These are phyloP conservation scores for Puccinia horiana DNA, from an alignment of 1,284 basidiomycete genomes.

Conservation along the genomic window DNA sequence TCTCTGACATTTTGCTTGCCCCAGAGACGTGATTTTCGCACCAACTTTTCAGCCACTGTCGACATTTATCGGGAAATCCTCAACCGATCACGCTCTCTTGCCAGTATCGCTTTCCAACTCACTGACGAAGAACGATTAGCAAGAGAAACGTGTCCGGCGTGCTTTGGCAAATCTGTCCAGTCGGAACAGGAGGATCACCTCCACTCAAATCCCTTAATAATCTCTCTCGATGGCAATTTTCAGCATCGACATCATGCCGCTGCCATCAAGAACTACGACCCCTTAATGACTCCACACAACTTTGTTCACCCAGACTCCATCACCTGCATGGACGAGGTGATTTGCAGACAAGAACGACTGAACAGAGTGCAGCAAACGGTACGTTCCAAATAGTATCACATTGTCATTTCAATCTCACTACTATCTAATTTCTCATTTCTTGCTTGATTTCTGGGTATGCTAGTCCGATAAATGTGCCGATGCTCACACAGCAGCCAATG, in stretches of 20 bases:
- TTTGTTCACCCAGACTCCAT: background rate
- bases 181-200: no score
- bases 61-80: background rate
- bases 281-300: background rate
- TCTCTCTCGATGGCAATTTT: no score
- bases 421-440: background rate
- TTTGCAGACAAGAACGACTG: no score
- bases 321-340: background rate
- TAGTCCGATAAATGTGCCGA: background rate
- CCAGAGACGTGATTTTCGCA: background rate
- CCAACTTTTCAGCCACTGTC: background rate
- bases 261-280: background rate
- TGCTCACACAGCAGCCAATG: constrained; percentile 14
- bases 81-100: background rate
- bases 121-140: background rate
- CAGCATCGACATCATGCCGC: background rate
- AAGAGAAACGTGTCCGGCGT: background rate
- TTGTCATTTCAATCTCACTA: background rate
- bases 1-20: background rate
- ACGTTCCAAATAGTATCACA: no score
- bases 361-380: no score
- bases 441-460: no score
- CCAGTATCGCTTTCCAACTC: background rate
- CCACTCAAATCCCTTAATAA: no score
- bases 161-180: background rate